Percentiles rank a stretch among this genome's conserved stretches.
Conservation (phyloP, 192 early-diverging fungal genomes). For the Rhizoclosmatium sp. region DNA sequence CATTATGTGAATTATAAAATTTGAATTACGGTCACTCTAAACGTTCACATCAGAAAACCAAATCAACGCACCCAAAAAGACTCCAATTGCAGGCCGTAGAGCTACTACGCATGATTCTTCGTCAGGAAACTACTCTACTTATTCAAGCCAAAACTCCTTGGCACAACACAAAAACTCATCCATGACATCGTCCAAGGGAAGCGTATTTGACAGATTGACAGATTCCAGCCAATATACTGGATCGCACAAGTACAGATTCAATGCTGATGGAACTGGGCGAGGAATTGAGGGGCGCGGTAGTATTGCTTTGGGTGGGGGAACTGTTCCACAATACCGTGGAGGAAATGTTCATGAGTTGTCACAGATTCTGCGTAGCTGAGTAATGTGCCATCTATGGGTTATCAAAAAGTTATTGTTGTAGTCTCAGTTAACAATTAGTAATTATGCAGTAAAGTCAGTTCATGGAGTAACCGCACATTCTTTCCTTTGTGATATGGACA, state of each 20-base stretch:
- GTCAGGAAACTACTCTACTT: slow-evolving; percentile 15
- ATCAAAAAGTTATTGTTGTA: too few species aligned
- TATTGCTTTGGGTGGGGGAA: slow-evolving; percentile 37
- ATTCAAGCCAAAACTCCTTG: background rate
- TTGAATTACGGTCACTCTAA: background rate
- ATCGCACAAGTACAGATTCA: slow-evolving; percentile 55
- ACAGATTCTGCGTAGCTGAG: slow-evolving; percentile 56
- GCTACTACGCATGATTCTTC: background rate
- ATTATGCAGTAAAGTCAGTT: too few species aligned
- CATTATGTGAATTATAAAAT: too few species aligned
- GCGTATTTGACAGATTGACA: slow-evolving; percentile 59
- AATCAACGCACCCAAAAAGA: slow-evolving; percentile 46
- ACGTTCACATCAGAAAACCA: slow-evolving; percentile 23
- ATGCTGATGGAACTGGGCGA: slow-evolving; percentile 53
- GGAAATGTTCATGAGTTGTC: slow-evolving; percentile 57
- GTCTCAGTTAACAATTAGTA: too few species aligned
- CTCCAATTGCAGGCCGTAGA: slow-evolving; percentile 35
- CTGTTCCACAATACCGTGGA: slow-evolving; percentile 43
- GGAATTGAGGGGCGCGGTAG: slow-evolving; percentile 58
- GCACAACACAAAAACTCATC: slow-evolving; percentile 28
- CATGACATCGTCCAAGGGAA: slow-evolving; percentile 24
- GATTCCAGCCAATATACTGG: slow-evolving; percentile 54
- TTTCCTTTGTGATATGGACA: too few species aligned
- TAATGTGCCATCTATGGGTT: background rate
- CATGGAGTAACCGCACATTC: too few species aligned